These are phyloP conservation scores for Beauveria bassiana DNA, from an alignment of 2,329 filamentous ascomycete species.

Conservation along the genomic window DNA sequence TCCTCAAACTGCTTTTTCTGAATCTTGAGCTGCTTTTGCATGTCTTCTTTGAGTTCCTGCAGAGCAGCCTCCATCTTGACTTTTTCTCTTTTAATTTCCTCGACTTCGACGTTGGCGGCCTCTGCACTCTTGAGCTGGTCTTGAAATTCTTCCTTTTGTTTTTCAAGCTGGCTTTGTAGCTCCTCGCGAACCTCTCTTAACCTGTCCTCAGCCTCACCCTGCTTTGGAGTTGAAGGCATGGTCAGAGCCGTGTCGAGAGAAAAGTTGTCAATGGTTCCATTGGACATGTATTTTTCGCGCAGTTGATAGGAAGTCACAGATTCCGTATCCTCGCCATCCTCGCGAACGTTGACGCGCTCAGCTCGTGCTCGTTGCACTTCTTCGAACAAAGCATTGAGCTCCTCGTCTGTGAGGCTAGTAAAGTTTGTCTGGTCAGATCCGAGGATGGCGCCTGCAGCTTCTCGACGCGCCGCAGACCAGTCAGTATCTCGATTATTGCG, in stretches of 20 bases:
- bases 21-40: constrained; percentile 74
- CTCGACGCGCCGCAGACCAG: constrained; percentile 87
- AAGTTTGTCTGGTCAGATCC: constrained; percentile 82
- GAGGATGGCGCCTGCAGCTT: constrained; percentile 85
- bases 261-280: constrained; percentile 90
- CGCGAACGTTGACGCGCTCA: constrained; percentile 61
- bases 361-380: constrained; percentile 86
- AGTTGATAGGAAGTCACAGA: constrained; percentile 81
- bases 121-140: constrained; percentile 70
- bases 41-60: constrained; percentile 71
- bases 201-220: constrained; percentile 66
- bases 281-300: constrained; percentile 92
- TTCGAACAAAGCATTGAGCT: constrained; percentile 87
- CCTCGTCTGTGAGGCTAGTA: constrained; percentile 81
- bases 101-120: constrained; percentile 67
- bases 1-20: constrained; percentile 81
- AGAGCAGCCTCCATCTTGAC: constrained; percentile 77
- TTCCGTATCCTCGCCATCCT: constrained; percentile 83
- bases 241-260: constrained; percentile 91
- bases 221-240: constrained; percentile 84
- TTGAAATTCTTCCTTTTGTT: constrained; percentile 75
- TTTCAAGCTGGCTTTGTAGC: constrained; percentile 75
- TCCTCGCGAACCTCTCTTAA: constrained; percentile 70
- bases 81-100: constrained; percentile 79
- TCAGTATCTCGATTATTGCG: constrained; percentile 73